Evolutionary conservation across 768 basidiomycete species (phyloP).

Genomic region (Botryobasidium botryosum): DNA sequence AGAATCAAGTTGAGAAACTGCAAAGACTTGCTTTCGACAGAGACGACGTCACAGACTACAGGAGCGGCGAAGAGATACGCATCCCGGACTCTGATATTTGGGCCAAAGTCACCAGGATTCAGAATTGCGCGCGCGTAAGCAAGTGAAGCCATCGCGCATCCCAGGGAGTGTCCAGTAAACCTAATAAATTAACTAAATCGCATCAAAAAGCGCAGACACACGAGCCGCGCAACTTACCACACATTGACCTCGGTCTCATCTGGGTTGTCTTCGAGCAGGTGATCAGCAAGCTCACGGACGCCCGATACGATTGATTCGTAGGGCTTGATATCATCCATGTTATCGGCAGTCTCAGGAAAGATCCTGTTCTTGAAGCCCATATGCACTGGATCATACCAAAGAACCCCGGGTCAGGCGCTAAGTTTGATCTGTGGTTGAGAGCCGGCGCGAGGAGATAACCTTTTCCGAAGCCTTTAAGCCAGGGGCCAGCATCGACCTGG

Average conservation of each 20-base stretch:
- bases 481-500: conserved; percentile 3
- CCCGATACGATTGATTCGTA: conserved; percentile 8
- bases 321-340: conserved; percentile 6
- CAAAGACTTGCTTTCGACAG: not conserved
- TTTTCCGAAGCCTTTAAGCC: conserved; percentile 7
- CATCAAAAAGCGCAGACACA: not conserved
- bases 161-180: conserved; percentile 12
- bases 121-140: conserved; percentile 11
- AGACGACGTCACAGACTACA: conserved; percentile 2
- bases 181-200: not conserved
- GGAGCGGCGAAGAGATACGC: conserved; percentile 15
- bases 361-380: conserved; percentile 9
- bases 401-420: not conserved
- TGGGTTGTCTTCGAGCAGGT: not conserved
- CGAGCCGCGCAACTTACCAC: not conserved
- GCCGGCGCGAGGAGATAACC: conserved; percentile 1
- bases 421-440: not conserved
- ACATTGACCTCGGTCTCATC: not conserved
- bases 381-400: conserved; percentile 4
- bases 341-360: conserved; percentile 8
- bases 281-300: conserved; percentile 1
- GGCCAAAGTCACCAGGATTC: conserved; percentile 6
- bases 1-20: too few species aligned
- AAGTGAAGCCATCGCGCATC: conserved; percentile 13
- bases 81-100: conserved; percentile 9